Base-by-base conservation (phyloP, 192 early-diverging fungal species). In the Umbelopsis isabellina region DNA sequence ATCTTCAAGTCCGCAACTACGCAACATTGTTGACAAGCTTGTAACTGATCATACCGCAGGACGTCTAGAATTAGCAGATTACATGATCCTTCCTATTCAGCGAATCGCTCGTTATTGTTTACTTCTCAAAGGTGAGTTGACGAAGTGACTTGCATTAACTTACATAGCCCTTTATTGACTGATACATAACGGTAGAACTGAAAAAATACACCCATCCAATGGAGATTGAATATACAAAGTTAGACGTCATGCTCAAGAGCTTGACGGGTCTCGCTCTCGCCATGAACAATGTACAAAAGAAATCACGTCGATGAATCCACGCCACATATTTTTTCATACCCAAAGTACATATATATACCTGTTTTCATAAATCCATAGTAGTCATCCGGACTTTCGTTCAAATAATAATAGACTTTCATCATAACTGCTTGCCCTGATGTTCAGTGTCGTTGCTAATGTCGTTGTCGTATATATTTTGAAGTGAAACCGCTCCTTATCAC, bases 1-100 rank as follows among this genome's bases (percentile, higher is more conserved):
- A n/a, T 49, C 70, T 23, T 65, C 70, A 66, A 78, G 55, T 27
- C 48, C 67, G 21, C 52, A 68, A 22, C 77, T 69, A 69, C 64
- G 76, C 13, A 72, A 77, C 49, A 44, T 77, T 7, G 48, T 80
- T 47, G 65, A 74, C 69, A 72, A 78, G 61, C 30, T 9, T 53
- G 16, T 18, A 44, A 49, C 46, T 23, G 21, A 58, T 51, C 12
- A 80, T 21, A 74, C 82, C 46, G 75, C 77, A 25, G 82, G 79
- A 18, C 81, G 80, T 45, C 76, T 92, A 45, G 83, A 80, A 37
- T 77, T 97, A n/a, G 79, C 82, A 21, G 91, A 91, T 70, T 79
- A 90, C 65, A 80, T 92, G 75, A 91, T 92, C 50, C 83, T 90
- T 78, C 91, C 91, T 3, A 91, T 92, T 27, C 91, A 92, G 75